Conservation (phyloP, 2,329 filamentous ascomycete species). For the Arthroderma uncinatum region DNA sequence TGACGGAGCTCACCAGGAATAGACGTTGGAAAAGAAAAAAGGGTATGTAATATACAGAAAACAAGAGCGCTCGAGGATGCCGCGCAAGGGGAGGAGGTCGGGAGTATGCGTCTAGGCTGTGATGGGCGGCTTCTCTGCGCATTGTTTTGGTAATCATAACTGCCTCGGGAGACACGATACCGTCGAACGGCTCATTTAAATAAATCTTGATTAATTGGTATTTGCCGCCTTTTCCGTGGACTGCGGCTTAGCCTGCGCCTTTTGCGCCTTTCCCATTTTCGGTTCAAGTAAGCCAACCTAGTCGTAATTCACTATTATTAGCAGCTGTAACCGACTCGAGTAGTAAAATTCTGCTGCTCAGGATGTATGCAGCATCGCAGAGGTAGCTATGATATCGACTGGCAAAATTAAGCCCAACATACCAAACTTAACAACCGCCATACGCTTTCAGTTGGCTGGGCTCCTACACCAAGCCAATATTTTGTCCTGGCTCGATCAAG, state of each 20-base stretch:
- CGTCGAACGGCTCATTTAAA: not conserved
- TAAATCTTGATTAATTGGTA: conserved; percentile 1
- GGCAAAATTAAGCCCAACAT: conserved; percentile 5
- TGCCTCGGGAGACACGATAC: not conserved
- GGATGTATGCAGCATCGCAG: too few species aligned
- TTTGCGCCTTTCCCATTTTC: conserved; percentile 15
- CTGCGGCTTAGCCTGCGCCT: not conserved
- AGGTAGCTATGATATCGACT: not conserved
- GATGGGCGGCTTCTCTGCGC: not conserved
- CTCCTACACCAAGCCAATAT: conserved; percentile 96
- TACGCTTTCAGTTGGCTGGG: conserved; percentile 80
- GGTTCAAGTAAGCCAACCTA: conserved; percentile 28
- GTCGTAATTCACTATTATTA: conserved; percentile 7
- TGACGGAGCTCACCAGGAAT: not conserved
- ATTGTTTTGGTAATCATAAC: not conserved
- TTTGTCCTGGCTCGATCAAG: conserved; percentile 69
- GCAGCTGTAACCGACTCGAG: not conserved
- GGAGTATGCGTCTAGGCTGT: not conserved
- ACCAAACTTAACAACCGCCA: conserved; percentile 58
- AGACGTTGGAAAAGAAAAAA: not conserved
- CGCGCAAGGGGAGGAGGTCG: not conserved
- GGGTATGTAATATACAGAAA: conserved; percentile 4
- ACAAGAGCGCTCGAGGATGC: not conserved
- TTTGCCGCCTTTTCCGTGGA: not conserved
- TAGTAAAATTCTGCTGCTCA: not conserved